phyloP scores from a whole-genome alignment of 78 protist genomes.

The Abeoforma whisleri region DNA sequence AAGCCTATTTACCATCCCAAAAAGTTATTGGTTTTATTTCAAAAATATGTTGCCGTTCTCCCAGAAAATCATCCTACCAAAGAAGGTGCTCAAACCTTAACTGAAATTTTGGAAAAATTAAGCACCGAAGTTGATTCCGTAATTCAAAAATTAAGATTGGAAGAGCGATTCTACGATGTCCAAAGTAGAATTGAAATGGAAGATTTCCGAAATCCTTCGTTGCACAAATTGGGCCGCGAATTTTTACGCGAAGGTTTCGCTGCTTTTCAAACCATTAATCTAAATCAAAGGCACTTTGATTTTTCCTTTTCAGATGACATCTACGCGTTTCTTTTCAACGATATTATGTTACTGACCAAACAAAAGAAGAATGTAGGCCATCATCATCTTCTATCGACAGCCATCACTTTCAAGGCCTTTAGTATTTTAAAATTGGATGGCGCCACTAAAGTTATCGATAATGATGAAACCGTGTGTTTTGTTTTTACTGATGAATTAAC shows the following conservation, averaged over 20 bases:
- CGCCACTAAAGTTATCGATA: background rate
- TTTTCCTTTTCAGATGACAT: background rate
- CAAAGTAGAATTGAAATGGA: background rate
- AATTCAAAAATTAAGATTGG: background rate
- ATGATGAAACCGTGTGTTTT: background rate
- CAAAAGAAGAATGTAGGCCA: background rate
- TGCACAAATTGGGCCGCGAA: background rate
- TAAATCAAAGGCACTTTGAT: background rate
- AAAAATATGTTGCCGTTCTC: background rate
- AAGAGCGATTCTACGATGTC: background rate
- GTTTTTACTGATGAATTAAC: background rate
- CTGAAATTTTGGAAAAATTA: background rate
- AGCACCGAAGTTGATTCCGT: background rate
- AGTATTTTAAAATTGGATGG: background rate
- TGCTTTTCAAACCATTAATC: background rate
- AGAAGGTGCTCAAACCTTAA: too few species aligned
- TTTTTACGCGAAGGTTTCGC: background rate
- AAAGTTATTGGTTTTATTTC: background rate
- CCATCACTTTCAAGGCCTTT: background rate
- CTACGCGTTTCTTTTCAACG: background rate
- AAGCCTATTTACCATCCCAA: background rate
- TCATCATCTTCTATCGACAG: background rate
- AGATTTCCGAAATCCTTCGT: background rate
- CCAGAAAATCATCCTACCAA: too few species aligned
- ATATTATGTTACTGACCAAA: background rate